phyloP scores from a whole-genome alignment of 208 protist genomes.

The Crithidia sp. region DNA sequence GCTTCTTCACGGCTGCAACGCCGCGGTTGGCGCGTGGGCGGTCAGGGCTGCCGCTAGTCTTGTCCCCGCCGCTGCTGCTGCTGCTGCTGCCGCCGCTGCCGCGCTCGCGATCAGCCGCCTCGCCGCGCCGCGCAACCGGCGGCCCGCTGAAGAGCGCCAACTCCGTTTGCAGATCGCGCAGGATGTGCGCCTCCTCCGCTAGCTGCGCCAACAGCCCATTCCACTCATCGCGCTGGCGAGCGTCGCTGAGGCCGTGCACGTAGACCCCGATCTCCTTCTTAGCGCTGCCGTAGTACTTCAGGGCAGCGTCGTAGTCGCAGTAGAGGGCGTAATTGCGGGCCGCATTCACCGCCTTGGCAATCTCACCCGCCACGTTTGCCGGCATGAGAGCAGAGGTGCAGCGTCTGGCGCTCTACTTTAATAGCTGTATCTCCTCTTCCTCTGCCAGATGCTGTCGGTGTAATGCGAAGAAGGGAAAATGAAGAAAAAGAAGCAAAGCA shows the following conservation, averaged over 20 bases:
- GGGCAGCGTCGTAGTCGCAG: constrained; percentile 72
- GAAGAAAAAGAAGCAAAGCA: constrained; percentile 13
- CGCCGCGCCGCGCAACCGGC: constrained; percentile 9
- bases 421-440: no score
- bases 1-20: constrained; percentile 10
- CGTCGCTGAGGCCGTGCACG: constrained; percentile 30
- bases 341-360: constrained; percentile 49
- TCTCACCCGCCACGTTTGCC: constrained; percentile 29
- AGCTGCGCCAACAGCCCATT: constrained; percentile 41
- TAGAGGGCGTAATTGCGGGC: constrained; percentile 71
- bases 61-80: background rate
- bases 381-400: constrained; percentile 4
- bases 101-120: constrained; percentile 12
- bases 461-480: constrained; percentile 9
- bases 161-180: constrained; percentile 49
- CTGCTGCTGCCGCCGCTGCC: background rate
- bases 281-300: constrained; percentile 59
- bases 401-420: background rate
- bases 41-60: constrained; percentile 8
- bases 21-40: background rate
- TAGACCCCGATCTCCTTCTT: constrained; percentile 47
- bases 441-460: no score
- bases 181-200: constrained; percentile 40
- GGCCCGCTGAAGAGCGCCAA: constrained; percentile 27
- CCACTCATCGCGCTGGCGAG: constrained; percentile 42